These are phyloP conservation scores for Crataegus laevigata DNA, from an alignment of 306 rosid genomes.

Conservation along the genomic window DNA sequence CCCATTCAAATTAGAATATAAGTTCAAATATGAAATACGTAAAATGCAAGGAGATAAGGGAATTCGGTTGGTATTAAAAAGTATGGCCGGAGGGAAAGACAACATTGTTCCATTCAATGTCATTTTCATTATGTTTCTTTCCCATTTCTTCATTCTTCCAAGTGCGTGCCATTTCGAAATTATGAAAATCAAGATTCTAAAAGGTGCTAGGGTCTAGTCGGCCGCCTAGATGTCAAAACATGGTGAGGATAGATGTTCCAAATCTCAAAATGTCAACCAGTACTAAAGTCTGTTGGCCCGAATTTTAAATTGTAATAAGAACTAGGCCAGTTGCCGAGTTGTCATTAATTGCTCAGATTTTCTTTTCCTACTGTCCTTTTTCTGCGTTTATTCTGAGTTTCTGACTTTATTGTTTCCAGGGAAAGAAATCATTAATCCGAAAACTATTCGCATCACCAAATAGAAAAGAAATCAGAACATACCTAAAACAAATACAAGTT, in stretches of 20 bases:
- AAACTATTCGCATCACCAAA: background rate
- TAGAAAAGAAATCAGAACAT: background rate
- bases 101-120: background rate
- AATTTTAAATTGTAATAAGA: background rate
- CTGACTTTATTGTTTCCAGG: background rate
- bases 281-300: background rate
- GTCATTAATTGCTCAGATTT: background rate
- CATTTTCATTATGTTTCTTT: background rate
- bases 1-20: slow-evolving; percentile 30
- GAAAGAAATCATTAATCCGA: background rate
- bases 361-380: background rate
- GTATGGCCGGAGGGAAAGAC: background rate
- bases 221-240: too few relatives aligned
- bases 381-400: too few relatives aligned
- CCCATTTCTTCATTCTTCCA: too few relatives aligned
- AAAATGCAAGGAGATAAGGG: background rate
- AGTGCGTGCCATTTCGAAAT: too few relatives aligned
- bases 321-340: background rate
- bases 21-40: background rate
- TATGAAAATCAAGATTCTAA: too few relatives aligned
- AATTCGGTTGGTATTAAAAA: background rate
- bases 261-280: too few relatives aligned
- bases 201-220: too few relatives aligned
- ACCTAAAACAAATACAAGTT: background rate
- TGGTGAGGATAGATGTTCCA: too few relatives aligned